phyloP scores from a whole-genome alignment of 2,329 filamentous ascomycete species.

The Cladosporium oxysporum region DNA sequence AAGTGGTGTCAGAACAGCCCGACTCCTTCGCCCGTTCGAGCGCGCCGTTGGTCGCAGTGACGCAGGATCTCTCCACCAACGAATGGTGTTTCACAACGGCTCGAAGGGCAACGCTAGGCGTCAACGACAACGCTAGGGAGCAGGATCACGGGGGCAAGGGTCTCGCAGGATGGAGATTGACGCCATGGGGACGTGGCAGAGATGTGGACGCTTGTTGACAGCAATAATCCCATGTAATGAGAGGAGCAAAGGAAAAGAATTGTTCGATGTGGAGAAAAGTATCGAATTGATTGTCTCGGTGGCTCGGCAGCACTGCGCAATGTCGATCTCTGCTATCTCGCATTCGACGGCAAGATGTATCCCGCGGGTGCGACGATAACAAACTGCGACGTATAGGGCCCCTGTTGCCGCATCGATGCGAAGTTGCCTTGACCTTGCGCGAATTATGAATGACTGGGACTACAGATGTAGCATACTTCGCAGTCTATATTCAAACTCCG shows the following conservation, averaged over 20 bases:
- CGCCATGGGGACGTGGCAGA: neutral
- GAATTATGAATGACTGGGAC: neutral
- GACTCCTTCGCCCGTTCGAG: neutral
- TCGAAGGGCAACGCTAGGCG: neutral
- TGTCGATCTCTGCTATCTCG: neutral
- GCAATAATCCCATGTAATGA: neutral
- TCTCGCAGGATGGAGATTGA: slow-evolving; percentile 12
- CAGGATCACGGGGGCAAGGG: slow-evolving; percentile 13
- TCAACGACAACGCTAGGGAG: slow-evolving; percentile 7
- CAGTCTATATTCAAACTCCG: too few relatives aligned
- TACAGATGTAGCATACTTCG: neutral
- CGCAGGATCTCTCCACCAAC: slow-evolving; percentile 9
- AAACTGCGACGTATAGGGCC: neutral
- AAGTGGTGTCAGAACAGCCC: neutral
- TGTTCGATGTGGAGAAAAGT: neutral
- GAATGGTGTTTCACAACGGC: slow-evolving; percentile 3
- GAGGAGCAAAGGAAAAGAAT: neutral
- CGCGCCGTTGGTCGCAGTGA: neutral
- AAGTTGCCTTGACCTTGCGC: neutral
- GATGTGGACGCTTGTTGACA: neutral
- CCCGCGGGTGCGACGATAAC: slow-evolving; percentile 4
- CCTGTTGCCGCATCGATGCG: neutral
- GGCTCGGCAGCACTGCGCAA: neutral
- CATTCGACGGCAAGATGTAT: neutral
- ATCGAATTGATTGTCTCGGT: neutral